Evolutionary conservation across 2,329 filamentous ascomycete genomes (phyloP), one percentile per base, ranked within the genome.

Genomic region (Beauveria varroae): DNA sequence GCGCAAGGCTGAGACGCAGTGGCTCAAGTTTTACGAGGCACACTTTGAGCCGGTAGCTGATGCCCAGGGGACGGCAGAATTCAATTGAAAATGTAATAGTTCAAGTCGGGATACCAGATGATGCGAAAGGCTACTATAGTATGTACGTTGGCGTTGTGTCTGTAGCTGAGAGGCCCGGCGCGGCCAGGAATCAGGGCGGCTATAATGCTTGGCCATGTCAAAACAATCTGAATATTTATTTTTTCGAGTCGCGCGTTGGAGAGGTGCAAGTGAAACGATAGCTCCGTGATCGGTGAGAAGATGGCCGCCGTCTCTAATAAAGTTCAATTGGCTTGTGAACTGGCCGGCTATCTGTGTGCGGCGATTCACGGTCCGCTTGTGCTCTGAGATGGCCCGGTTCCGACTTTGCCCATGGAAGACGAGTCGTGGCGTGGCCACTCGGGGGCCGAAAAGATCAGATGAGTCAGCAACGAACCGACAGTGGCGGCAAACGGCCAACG

Each of bases 21-120:
- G 80, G 68, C 72, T 76, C 60, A 79, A 73, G 63, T 86, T 80
- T 67, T 86, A 82, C 65, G 77, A 85, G 66, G 75, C 79, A 34
- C 78, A 82, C 57, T 68, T 66, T 43, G 81, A 82, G 52, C 74
- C 78, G 2, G 75, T 78, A 53, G 65, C 75, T 12, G 76, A 76
- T 49, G 77, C 78, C 0, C 78, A 78, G 64, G 83, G 81, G 4
- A 77, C 76, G 3, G 81, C 79, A 7, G 72, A 76, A 52, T 86
- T 85, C 68, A 75, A 84, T 70, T 83, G 75, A 51, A 22, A 9
- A 16, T 37, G 34, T 37, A 37, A 37, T 37, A 37, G 14, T 37
- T 37, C 6, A 9, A 24, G 12, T 40, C 26, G 26, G 16, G 41
- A 49, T 57, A 28, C 55, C 30, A 28, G 20, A n/a, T 20, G 22